A percentile compares a stretch with the other conserved stretches of the same genome.
phyloP scores from a whole-genome alignment of 768 basidiomycete genomes.

The Trametes coccinea region DNA sequence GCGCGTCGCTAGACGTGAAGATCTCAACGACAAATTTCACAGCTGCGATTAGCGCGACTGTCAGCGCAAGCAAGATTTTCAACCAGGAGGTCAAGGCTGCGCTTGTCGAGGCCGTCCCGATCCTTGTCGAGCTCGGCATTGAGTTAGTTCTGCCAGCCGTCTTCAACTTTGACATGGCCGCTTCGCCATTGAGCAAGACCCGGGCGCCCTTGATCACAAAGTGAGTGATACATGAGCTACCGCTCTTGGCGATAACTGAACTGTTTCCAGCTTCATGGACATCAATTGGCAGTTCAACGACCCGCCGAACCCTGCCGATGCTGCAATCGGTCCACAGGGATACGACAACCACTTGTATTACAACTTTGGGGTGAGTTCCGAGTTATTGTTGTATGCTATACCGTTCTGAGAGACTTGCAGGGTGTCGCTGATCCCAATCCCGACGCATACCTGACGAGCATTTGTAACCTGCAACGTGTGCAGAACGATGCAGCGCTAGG shows the following conservation, averaged over 20 bases:
- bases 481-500: slow-evolving; percentile 45
- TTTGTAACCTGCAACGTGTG: slow-evolving; percentile 70
- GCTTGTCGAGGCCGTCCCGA: slow-evolving; percentile 38
- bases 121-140: slow-evolving; percentile 35
- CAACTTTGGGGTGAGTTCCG: slow-evolving; percentile 56
- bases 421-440: slow-evolving; percentile 69
- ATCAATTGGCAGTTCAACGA: slow-evolving; percentile 72
- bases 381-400: background rate
- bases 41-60: slow-evolving; percentile 31
- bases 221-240: slow-evolving; percentile 31
- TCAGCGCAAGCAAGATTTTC: slow-evolving; percentile 23
- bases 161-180: slow-evolving; percentile 28
- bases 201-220: slow-evolving; percentile 38
- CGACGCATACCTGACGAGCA: slow-evolving; percentile 61
- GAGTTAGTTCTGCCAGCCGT: slow-evolving; percentile 15
- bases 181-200: slow-evolving; percentile 19
- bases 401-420: slow-evolving; percentile 33
- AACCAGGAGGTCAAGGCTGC: slow-evolving; percentile 35
- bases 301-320: slow-evolving; percentile 70
- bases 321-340: slow-evolving; percentile 64
- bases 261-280: slow-evolving; percentile 71
- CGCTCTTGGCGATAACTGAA: background rate
- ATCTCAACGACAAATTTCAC: slow-evolving; percentile 37
- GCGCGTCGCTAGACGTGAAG: slow-evolving; percentile 20
- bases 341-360: slow-evolving; percentile 86